Evolutionary conservation across 441 rosid genomes (phyloP), one percentile per base, ranked within the genome.

Genomic region (Viola pubescens): DNA sequence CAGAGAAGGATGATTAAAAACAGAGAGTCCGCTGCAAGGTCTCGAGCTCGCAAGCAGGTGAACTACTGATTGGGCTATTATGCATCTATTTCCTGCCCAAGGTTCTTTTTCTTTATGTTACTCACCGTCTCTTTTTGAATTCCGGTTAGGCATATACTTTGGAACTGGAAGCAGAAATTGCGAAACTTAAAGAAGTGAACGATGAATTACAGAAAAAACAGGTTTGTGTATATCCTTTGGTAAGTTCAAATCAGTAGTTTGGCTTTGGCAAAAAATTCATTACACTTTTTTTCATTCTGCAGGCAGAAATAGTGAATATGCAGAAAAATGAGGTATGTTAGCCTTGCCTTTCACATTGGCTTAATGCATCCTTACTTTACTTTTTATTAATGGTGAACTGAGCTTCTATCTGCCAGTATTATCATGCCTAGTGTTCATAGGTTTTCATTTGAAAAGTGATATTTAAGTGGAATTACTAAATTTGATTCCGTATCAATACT

Each of bases 1-100:
- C 98, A 92, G 66, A 80, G 87, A 65, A 82, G 98, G 73, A 92
- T 92, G 97, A 92, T 92, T 42, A 92, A 92, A 77, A 92, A 92
- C 48, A 75, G 98, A 65, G 98, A 94, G 73, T 94, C 98, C 37
- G 98, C 98, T 44, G 97, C 98, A 50, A 83, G 97, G 66, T 92
- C 97, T 9, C 81, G 97, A 11, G 97, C 98, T 52, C 85, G 97
- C 11, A 91, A 91, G 73, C 98, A 91, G 95, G 98, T 91, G 67
- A 76, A 63, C 59, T 52, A 41, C 43, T 60, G 65, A 61, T 69
- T 60, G 60, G 69, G 56, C 43, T 46, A 26, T 59, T 59, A 49
- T 14, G 11, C 43, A 4, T 48, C 13, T 63, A 4, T 50, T 45
- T 43, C 42, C 52, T 59, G 14, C 52, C 56, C 46, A 55, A 51